Evolutionary conservation across 208 protist species (phyloP).

Genomic region (Trypanosoma cruzi): DNA sequence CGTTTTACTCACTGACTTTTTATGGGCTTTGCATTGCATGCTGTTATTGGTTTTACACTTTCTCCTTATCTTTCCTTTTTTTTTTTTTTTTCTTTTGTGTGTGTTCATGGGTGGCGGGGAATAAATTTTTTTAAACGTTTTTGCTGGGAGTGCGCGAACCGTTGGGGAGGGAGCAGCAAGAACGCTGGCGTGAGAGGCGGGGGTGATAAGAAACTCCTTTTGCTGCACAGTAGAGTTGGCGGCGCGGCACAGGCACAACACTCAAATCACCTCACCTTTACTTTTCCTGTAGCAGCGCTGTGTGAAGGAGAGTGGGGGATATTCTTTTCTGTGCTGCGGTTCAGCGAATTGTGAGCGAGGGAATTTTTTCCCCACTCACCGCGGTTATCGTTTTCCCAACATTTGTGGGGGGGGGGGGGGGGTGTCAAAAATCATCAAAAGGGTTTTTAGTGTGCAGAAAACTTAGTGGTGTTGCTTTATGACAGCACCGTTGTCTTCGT

Average conservation of each 20-base stretch:
- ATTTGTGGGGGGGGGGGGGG: conserved; percentile 28
- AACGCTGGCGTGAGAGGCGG: no score
- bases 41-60: background rate
- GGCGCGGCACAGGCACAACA: no score
- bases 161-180: background rate
- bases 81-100: conserved; percentile 18
- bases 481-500: background rate
- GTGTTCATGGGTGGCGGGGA: no score
- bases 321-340: no score
- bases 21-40: background rate
- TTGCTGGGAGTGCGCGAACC: background rate
- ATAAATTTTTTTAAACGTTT: background rate
- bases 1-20: background rate
- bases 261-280: no score
- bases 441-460: background rate
- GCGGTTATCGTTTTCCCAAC: no score
- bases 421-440: background rate
- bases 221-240: no score
- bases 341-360: no score
- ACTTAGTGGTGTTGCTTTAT: background rate
- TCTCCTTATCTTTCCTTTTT: background rate
- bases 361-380: no score
- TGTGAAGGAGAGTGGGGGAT: no score
- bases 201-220: no score
- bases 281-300: no score